These are phyloP conservation scores for Termitomyces sp. DNA, from an alignment of 768 basidiomycete genomes.

Conservation along the genomic window DNA sequence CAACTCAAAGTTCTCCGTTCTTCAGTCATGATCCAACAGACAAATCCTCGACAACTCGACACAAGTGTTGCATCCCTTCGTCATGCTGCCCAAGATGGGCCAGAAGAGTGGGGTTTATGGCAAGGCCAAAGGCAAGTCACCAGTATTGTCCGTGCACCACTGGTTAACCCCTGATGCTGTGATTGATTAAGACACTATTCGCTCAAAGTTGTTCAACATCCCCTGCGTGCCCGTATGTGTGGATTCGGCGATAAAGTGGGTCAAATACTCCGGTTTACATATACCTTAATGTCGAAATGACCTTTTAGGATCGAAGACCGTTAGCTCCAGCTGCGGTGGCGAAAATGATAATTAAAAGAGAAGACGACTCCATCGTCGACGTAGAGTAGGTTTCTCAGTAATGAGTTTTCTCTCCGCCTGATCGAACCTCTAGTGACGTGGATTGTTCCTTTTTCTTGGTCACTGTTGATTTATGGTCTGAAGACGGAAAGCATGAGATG, in stretches of 20 bases:
- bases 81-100: conserved; percentile 30
- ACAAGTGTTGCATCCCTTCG: conserved; percentile 22
- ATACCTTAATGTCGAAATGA: conserved; percentile 12
- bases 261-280: conserved; percentile 12
- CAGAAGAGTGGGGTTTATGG: conserved; percentile 72
- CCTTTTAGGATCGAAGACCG: conserved; percentile 77
- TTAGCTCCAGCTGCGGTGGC: conserved; percentile 88
- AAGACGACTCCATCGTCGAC: conserved; percentile 63
- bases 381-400: conserved; percentile 59
- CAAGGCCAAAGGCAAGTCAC: conserved; percentile 49
- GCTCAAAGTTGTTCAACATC: conserved; percentile 83
- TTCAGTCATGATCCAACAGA: conserved; percentile 59
- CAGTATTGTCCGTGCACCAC: background rate
- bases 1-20: background rate
- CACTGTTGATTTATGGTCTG: conserved; percentile 90
- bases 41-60: conserved; percentile 38
- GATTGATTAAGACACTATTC: conserved; percentile 59
- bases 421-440: conserved; percentile 51
- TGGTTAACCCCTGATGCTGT: conserved; percentile 9
- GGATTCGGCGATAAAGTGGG: conserved; percentile 93
- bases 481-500: conserved; percentile 75
- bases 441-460: conserved; percentile 87
- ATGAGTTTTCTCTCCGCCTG: background rate
- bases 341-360: conserved; percentile 69
- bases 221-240: conserved; percentile 89